Base-by-base conservation (phyloP, 2,329 filamentous ascomycete genomes). In the Colletotrichum siamense region DNA sequence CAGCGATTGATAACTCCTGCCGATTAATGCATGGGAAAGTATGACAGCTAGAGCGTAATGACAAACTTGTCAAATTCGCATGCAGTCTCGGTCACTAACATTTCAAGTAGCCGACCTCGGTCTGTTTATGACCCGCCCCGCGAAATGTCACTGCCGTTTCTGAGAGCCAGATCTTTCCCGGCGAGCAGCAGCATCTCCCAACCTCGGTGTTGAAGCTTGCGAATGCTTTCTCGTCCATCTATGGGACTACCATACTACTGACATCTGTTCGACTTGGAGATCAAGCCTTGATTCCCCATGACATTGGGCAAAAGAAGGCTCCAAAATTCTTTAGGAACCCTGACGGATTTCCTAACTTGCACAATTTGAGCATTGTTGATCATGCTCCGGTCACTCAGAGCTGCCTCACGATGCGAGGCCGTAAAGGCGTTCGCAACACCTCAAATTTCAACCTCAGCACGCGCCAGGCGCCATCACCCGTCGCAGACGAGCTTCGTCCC, bases 181-280 rank as follows among this genome's bases (percentile, higher is more conserved):
- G n/a, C 2, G 10, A 13, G 44, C 2, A 13, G 6, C 44, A 8
- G n/a, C n/a, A 2, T 52, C 44, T 13, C 13, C 2, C n/a, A 52
- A 13, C 0, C 0, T 49, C n/a, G 1, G 6, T 5, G 1, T 4
- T 22, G 44, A 49, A 13, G n/a, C 44, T 13, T 22, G 0, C 10
- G n/a, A 8, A 49, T 0, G 3, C n/a, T 49, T 13, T 8, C 44
- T 1, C 0, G 2, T 49, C 2, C 10, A 8, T 22, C 6, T 0
- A 52, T 22, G 3, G 10, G 1, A 13, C 0, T 8, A 1, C 2
- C n/a, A 3, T 52, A 4, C n/a, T 52, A n/a, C 4, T 8, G 10
- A 4, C 22, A 22, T 13, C n/a, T 52, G 44, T 0, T 22, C 7
- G 44, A 13, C 6, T 52, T 13, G 44, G 10, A 52, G 2, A 49